phyloP scores from a whole-genome alignment of 768 basidiomycete species.

The Mycena maculata region DNA sequence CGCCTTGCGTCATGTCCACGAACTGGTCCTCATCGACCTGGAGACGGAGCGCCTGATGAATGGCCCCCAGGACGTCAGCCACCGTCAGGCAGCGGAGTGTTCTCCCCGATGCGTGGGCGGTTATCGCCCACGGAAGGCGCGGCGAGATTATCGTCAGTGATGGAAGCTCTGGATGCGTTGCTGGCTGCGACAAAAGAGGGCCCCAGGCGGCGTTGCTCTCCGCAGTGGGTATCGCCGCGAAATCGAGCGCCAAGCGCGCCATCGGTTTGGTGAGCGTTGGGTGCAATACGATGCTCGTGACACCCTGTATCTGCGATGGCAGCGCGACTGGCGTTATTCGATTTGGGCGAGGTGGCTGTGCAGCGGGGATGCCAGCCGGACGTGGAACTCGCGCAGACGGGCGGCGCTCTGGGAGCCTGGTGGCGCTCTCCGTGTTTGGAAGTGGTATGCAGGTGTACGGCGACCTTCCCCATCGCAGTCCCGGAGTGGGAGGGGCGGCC shows the following conservation, averaged over 20 bases:
- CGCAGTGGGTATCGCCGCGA: background rate
- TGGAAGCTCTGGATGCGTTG: constrained; percentile 31
- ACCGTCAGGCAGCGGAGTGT: constrained; percentile 24
- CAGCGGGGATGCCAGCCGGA: constrained; percentile 3
- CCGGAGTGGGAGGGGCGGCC: background rate
- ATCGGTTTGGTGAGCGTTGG: constrained; percentile 1
- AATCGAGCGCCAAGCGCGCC: background rate
- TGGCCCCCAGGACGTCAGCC: constrained; percentile 26
- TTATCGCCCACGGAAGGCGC: constrained; percentile 32
- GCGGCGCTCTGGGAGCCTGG: background rate
- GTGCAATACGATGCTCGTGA: constrained; percentile 7
- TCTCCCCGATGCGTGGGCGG: constrained; percentile 29
- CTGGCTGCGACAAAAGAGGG: constrained; percentile 7
- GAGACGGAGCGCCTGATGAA: constrained; percentile 13
- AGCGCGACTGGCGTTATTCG: constrained; percentile 10
- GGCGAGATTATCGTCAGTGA: constrained; percentile 27
- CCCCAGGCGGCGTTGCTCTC: constrained; percentile 11
- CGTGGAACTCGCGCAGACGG: constrained; percentile 3
- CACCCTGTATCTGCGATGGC: constrained; percentile 19
- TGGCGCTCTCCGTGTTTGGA: background rate
- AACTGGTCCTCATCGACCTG: constrained; percentile 16
- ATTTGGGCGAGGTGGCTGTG: constrained; percentile 3
- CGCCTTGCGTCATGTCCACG: constrained; percentile 5
- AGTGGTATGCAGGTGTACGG: background rate
- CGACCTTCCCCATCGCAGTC: background rate